Conservation (phyloP, 768 basidiomycete species). For the Rickenella mellea region DNA sequence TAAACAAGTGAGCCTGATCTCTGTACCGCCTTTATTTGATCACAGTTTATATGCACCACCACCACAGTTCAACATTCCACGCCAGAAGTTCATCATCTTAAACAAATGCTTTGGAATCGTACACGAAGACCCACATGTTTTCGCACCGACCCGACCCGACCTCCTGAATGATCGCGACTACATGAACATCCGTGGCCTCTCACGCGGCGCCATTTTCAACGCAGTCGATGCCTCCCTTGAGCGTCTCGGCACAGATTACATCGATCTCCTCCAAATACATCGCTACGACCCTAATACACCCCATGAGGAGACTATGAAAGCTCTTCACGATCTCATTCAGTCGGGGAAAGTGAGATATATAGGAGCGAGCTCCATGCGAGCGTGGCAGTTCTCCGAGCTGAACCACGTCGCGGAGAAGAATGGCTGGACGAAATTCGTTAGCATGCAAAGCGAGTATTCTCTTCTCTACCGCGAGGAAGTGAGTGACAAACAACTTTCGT, state of each 20-base stretch:
- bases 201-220: conserved; percentile 12
- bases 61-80: conserved; percentile 17
- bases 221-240: conserved; percentile 10
- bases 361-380: conserved; percentile 14
- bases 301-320: conserved; percentile 28
- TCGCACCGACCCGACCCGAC: background rate
- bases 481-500: background rate
- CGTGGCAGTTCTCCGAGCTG: conserved; percentile 17
- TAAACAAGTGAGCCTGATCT: conserved; percentile 2
- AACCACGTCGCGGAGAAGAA: conserved; percentile 12
- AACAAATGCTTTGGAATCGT: conserved; percentile 16
- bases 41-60: background rate
- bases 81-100: conserved; percentile 15
- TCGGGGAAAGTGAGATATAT: conserved; percentile 33
- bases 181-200: conserved; percentile 11
- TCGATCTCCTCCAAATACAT: conserved; percentile 26
- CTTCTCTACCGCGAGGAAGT: conserved; percentile 35
- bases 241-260: conserved; percentile 13
- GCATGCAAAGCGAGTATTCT: conserved; percentile 37
- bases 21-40: background rate
- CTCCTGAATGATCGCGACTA: conserved; percentile 6
- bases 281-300: conserved; percentile 20
- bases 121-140: conserved; percentile 4
- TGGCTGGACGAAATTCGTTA: conserved; percentile 31
- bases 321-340: conserved; percentile 31